Evolutionary conservation across 2,329 filamentous ascomycete genomes (phyloP), one percentile per base, ranked within the genome.

Genomic region (Paramyrothecium roridum): DNA sequence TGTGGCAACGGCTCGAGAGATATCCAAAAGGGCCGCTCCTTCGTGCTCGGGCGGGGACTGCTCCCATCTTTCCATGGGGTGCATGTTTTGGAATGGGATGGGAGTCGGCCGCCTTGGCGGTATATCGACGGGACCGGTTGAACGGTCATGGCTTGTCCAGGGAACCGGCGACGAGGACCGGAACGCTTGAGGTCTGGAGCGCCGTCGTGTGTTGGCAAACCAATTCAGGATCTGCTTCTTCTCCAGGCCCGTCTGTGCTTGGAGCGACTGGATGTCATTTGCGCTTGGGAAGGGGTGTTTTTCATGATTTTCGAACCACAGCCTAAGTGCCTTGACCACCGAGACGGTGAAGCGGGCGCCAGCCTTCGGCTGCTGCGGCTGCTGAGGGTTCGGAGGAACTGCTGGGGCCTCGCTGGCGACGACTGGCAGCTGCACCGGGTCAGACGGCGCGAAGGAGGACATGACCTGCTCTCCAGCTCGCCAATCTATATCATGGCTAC

Each of bases 201-300:
- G 81, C 56, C 91, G 83, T 50, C 91, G 83, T 54, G 90, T 89
- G 70, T 95, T 96, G 55, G 90, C 90, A 49, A 95, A 83, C 91
- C 90, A 95, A 68, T 93, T 95, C 17, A 85, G 85, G 59, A 95
- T 91, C 67, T 96, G 91, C 17, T 80, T 87, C 62, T 88, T 82
- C 64, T 83, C 90, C 34, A 96, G 79, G 7, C 90, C 89, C 1
- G 90, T 95, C 61, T 80, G 54, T 80, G 78, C 69, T 89, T 86
- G 40, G 3, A 96, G 77, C 54, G 82, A 79, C 57, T 90, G 87
- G 66, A 91, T 93, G 67, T 95, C 89, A 52, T 89, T 84, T 43
- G 93, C 90, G 19, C 83, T 91, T 10, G 91, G 90, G 66, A 96
- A 96, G 0, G 91, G 91, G 63, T 93, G 87, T 50, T 86, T 81